Conservation (phyloP, 129 eudicot genomes). For the Saposhnikovia divaricata region DNA sequence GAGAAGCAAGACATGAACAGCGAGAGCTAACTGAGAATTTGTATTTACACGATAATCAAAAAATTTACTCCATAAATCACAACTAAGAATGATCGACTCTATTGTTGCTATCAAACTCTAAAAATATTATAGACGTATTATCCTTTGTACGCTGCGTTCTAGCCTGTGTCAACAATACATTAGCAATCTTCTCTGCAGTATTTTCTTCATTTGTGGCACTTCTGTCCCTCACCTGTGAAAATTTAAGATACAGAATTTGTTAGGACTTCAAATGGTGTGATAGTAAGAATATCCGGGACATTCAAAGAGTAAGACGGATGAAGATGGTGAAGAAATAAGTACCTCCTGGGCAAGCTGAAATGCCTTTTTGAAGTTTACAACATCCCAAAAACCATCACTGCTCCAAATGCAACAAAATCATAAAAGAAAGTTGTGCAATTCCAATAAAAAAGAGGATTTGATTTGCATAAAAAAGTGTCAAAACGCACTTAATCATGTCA, state of each 20-base stretch:
- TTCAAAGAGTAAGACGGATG: not conserved
- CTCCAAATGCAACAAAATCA: not conserved
- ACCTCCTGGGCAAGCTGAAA: slow-evolving; percentile 84
- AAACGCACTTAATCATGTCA: not conserved
- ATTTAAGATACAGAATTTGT: not conserved
- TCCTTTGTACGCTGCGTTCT: slow-evolving; percentile 89
- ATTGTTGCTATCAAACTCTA: slow-evolving; percentile 53
- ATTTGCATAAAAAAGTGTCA: not conserved
- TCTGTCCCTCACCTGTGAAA: slow-evolving; percentile 50
- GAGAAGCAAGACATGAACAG: no score
- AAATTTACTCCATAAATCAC: slow-evolving; percentile 10
- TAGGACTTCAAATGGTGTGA: not conserved
- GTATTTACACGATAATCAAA: not conserved
- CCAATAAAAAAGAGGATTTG: not conserved
- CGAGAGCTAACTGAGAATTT: not conserved
- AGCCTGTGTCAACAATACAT: slow-evolving; percentile 63
- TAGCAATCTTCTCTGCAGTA: slow-evolving; percentile 70
- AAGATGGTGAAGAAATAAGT: not conserved
- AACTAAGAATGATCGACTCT: slow-evolving; percentile 24
- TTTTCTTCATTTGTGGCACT: slow-evolving; percentile 16
- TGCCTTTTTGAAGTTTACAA: slow-evolving; percentile 67
- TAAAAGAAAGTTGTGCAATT: no score
- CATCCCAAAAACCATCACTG: slow-evolving; percentile 99
- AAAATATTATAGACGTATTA: slow-evolving; percentile 77
- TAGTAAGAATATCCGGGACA: not conserved